These are phyloP conservation scores for Russula brevipes DNA, from an alignment of 768 basidiomycete species.

Conservation along the genomic window DNA sequence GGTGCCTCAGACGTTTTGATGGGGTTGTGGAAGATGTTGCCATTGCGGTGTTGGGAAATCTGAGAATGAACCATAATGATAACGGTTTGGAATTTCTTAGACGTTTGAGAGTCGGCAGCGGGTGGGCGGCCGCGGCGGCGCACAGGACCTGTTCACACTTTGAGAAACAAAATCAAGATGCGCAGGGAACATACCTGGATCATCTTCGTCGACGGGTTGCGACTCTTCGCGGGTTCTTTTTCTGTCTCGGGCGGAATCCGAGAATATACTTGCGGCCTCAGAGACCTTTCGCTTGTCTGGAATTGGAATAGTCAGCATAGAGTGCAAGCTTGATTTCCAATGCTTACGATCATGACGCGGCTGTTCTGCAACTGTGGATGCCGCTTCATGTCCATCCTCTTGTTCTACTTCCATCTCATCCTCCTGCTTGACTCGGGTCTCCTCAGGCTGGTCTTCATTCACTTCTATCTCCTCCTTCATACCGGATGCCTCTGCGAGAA, in stretches of 20 bases:
- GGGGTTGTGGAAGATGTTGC: constrained; percentile 86
- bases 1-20: constrained; percentile 86
- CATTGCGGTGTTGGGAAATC: constrained; percentile 81
- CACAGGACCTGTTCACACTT: constrained; percentile 10
- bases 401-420: constrained; percentile 13
- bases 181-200: constrained; percentile 33
- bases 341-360: constrained; percentile 22
- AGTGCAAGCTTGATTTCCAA: not conserved
- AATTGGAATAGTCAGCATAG: constrained; percentile 28
- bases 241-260: constrained; percentile 43
- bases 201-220: constrained; percentile 62
- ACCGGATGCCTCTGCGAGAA: not conserved
- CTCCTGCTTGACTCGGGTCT: not conserved
- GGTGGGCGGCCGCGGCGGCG: constrained; percentile 28
- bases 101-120: constrained; percentile 32
- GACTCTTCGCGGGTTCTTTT: constrained; percentile 65
- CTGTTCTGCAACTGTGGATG: constrained; percentile 11
- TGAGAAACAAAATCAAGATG: not conserved
- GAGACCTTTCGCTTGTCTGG: constrained; percentile 67
- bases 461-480: not conserved
- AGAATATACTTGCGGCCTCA: constrained; percentile 41
- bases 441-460: constrained; percentile 1
- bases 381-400: not conserved
- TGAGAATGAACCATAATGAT: constrained; percentile 76
- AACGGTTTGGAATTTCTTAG: constrained; percentile 75